A percentile compares a stretch with the other conserved stretches of the same genome.
Conservation (phyloP, 257 asterid genomes). For the Capsicum chinense region DNA sequence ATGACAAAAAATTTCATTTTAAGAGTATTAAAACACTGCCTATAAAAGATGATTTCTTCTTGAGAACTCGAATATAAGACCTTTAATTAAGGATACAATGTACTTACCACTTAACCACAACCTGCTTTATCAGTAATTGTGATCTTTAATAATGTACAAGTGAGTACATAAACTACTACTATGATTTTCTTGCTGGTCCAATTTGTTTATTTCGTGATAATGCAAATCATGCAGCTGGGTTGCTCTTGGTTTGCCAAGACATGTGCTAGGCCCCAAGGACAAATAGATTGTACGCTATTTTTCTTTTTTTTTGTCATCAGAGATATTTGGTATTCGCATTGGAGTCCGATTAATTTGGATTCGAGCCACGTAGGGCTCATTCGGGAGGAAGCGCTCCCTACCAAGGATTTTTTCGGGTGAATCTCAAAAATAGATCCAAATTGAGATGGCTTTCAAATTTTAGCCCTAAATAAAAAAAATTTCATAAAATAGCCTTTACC, state of each 20-base stretch:
- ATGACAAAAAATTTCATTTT: background rate
- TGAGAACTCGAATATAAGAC: fast-evolving
- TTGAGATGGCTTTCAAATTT: no score
- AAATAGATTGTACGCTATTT: background rate
- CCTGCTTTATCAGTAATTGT: background rate
- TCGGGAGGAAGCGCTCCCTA: no score
- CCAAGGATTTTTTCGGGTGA: no score
- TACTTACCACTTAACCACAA: background rate
- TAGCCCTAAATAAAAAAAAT: no score
- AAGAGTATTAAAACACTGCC: background rate
- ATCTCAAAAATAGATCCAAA: no score
- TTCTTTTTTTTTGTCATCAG: background rate
- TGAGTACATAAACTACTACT: background rate
- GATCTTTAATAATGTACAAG: background rate
- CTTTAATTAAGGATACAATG: background rate
- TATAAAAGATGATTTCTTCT: background rate
- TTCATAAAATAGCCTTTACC: no score
- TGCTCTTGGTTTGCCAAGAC: background rate
- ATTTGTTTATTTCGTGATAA: constrained; percentile 25
- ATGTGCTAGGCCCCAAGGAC: constrained; percentile 14
- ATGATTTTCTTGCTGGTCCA: background rate
- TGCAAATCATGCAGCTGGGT: background rate
- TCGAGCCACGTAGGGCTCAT: no score
- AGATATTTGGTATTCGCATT: no score
- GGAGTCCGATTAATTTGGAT: no score